Conservation (phyloP, 176 grass and related monocot genomes). For the Stipa capillata region DNA sequence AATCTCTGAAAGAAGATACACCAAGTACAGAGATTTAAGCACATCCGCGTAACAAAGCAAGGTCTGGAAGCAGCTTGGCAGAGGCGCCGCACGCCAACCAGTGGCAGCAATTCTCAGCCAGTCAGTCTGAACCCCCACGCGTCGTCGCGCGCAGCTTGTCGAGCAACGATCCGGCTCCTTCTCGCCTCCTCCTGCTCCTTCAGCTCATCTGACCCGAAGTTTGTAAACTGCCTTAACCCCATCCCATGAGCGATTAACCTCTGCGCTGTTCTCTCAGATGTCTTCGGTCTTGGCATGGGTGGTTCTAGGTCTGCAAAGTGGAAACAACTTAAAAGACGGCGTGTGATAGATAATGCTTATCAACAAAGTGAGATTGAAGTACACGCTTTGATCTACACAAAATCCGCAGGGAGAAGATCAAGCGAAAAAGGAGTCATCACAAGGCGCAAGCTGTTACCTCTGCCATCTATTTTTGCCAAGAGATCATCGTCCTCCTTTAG, state of each 20-base stretch:
- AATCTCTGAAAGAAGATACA: not conserved
- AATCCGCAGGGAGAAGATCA: not conserved
- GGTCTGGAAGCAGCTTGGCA: not conserved
- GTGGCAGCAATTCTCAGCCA: not conserved
- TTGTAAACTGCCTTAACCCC: conserved; percentile 55
- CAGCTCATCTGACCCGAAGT: conserved; percentile 33
- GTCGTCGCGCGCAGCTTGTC: conserved; percentile 56
- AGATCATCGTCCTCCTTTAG: conserved; percentile 57
- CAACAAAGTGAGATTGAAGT: not conserved
- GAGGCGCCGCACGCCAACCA: not conserved
- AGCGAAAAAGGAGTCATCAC: not conserved
- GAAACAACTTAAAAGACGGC: not conserved
- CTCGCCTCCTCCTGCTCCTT: conserved; percentile 77
- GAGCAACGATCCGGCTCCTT: conserved; percentile 50
- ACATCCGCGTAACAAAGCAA: not conserved
- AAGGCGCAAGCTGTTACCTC: conserved; percentile 38
- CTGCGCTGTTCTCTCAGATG: conserved; percentile 65
- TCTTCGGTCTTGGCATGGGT: conserved; percentile 69
- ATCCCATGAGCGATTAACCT: conserved; percentile 80
- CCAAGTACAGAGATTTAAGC: not conserved
- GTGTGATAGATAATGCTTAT: not conserved
- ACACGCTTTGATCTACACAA: not conserved
- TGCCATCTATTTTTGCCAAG: conserved; percentile 42
- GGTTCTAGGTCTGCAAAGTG: conserved; percentile 70
- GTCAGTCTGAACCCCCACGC: conserved; percentile 84